These are phyloP conservation scores for Nigrospora sphaerica DNA, from an alignment of 2,329 filamentous ascomycete species.

Conservation along the genomic window DNA sequence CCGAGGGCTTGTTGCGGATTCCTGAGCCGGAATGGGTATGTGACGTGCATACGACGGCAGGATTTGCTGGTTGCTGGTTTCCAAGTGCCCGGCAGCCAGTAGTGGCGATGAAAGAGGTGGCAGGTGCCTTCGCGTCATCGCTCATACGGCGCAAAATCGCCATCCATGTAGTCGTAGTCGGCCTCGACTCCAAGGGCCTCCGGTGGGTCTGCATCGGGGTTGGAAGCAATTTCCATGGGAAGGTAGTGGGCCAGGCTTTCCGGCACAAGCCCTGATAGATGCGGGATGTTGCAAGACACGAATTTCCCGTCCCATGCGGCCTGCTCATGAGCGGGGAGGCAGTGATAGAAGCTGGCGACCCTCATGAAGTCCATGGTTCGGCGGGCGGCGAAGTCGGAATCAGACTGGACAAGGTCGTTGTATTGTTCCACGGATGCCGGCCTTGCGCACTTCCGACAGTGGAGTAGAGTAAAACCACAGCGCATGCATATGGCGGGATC, in stretches of 20 bases:
- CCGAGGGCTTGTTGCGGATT: too few relatives aligned
- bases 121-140: too few relatives aligned
- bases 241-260: constrained; percentile 13
- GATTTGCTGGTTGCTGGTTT: too few relatives aligned
- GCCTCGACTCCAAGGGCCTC: constrained; percentile 18
- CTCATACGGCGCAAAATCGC: background rate
- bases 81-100: too few relatives aligned
- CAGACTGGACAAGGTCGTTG: constrained; percentile 13
- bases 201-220: constrained; percentile 17
- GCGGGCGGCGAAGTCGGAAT: constrained; percentile 11
- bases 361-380: constrained; percentile 11
- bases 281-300: constrained; percentile 7
- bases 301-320: constrained; percentile 12
- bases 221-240: constrained; percentile 8
- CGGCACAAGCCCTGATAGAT: background rate
- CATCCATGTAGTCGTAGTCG: constrained; percentile 9
- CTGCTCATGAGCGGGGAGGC: constrained; percentile 12
- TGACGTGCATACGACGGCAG: too few relatives aligned
- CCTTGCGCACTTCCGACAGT: constrained; percentile 17
- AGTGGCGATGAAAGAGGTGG: too few relatives aligned
- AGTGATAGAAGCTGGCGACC: constrained; percentile 12
- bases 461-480: constrained; percentile 22
- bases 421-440: constrained; percentile 20
- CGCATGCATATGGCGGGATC: constrained; percentile 19
- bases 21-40: too few relatives aligned